These are phyloP conservation scores for Tetradesmus lagerheimii DNA, from an alignment of 139 green algal genomes.

Conservation along the genomic window DNA sequence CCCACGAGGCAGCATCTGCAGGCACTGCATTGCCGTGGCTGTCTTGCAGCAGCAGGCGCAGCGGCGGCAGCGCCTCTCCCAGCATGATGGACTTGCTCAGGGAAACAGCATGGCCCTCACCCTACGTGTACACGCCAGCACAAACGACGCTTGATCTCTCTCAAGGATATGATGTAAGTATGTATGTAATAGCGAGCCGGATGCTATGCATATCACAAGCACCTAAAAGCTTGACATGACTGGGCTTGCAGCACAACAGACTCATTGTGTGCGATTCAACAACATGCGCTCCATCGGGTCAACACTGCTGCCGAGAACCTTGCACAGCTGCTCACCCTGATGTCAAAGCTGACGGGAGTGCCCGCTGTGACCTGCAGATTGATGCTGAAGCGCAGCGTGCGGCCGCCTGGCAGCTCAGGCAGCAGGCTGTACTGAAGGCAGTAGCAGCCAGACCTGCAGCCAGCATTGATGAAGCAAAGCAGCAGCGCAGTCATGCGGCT, in stretches of 20 bases:
- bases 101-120: slow-evolving; percentile 61
- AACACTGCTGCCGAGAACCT: neutral
- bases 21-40: slow-evolving; percentile 64
- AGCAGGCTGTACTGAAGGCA: slow-evolving; percentile 63
- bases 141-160: too few species aligned
- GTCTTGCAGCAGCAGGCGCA: slow-evolving; percentile 67
- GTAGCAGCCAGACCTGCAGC: slow-evolving; percentile 38
- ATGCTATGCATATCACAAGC: too few species aligned
- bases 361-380: slow-evolving; percentile 61
- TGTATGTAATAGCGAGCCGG: too few species aligned
- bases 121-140: slow-evolving; percentile 42
- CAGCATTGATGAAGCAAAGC: neutral
- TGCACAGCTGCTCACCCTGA: slow-evolving; percentile 54
- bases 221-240: too few species aligned
- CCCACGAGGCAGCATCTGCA: neutral
- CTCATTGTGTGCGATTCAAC: too few species aligned
- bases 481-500: neutral
- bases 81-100: slow-evolving; percentile 62
- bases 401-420: slow-evolving; percentile 57
- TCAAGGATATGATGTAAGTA: too few species aligned
- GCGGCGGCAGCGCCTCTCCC: slow-evolving; percentile 71
- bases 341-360: slow-evolving; percentile 47
- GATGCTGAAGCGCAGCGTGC: slow-evolving; percentile 30
- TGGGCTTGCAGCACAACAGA: too few species aligned
- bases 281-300: too few species aligned